Percentiles rank a stretch among this genome's conserved stretches.
Evolutionary conservation across 768 basidiomycete genomes (phyloP).

Genomic region (Clitopilus hobsonii): DNA sequence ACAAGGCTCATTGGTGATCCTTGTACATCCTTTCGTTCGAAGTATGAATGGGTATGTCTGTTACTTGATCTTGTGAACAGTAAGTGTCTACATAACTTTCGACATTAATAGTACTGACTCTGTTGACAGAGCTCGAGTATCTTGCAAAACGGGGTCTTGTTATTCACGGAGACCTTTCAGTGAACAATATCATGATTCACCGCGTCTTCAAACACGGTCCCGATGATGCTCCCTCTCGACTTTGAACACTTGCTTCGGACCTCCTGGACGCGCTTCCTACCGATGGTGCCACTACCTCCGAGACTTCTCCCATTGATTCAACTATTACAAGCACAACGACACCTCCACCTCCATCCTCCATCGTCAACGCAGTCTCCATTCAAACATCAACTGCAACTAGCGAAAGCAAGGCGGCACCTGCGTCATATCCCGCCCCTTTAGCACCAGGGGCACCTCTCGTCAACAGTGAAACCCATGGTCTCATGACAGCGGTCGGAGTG

Average conservation of each 20-base stretch:
- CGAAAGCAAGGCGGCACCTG: too few relatives aligned
- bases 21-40: conserved; percentile 8
- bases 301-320: background rate
- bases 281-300: background rate
- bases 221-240: background rate
- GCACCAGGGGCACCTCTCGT: too few relatives aligned
- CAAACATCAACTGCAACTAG: background rate
- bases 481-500: too few relatives aligned
- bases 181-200: background rate
- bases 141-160: background rate
- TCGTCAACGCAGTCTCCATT: background rate
- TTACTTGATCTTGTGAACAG: conserved; percentile 6
- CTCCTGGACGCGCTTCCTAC: background rate
- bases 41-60: conserved; percentile 4
- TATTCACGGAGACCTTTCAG: background rate
- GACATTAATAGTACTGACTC: background rate
- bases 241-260: background rate
- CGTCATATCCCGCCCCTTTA: too few relatives aligned
- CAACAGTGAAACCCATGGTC: too few relatives aligned
- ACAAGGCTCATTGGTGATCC: conserved; percentile 9
- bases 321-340: background rate
- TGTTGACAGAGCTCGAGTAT: background rate
- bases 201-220: background rate
- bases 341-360: background rate
- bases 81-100: too few relatives aligned